Base-by-base conservation (phyloP, 176 grass and related monocot genomes). In the Secale cereale region DNA sequence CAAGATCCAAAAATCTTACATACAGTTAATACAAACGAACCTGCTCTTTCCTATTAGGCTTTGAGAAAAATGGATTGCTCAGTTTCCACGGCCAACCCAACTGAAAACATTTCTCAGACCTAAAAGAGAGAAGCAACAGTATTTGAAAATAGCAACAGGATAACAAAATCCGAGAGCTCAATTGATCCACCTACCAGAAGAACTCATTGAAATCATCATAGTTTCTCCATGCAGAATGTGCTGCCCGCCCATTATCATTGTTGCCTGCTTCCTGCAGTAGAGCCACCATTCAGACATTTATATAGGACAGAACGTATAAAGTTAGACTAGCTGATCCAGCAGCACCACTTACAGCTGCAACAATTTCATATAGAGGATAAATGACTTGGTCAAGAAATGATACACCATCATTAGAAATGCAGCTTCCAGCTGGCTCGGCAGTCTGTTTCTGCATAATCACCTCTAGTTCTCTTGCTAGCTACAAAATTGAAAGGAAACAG, bases 121-220 rank as follows among this genome's bases (percentile, higher is more conserved):
- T 98, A 74, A 64, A 88, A 76, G 7, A 52, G 43, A 86, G 40
- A 80, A 33, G n/a, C 59, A 82, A 90, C 73, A 56, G 30, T 62
- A 64, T 46, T 65, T 45, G 25, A 82, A 48, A 78, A 65, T 7
- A 80, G 14, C 73, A 85, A 16, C 3, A 70, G 65, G 63, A 71
- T 15, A 77, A 54, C 6, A 70, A 46, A 59, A 70, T 22, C 10
- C 7, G 28, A 59, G 37, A 78, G 26, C 22, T 33, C 50, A 39
- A 73, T 81, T 35, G 48, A 60, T 81, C 16, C 1, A 43, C 39
- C 73, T 86, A 97, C 95, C 95, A 97, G 67, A 97, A 97, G 57
- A 94, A 94, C 80, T 97, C 95, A 66, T 97, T 97, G 71, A 97
- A 97, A 82, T 97, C 95, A 82, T 97, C 95, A 82, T 97, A 97